Conservation (phyloP, 192 early-diverging fungal species). For the Rhizophagus prolifer region DNA sequence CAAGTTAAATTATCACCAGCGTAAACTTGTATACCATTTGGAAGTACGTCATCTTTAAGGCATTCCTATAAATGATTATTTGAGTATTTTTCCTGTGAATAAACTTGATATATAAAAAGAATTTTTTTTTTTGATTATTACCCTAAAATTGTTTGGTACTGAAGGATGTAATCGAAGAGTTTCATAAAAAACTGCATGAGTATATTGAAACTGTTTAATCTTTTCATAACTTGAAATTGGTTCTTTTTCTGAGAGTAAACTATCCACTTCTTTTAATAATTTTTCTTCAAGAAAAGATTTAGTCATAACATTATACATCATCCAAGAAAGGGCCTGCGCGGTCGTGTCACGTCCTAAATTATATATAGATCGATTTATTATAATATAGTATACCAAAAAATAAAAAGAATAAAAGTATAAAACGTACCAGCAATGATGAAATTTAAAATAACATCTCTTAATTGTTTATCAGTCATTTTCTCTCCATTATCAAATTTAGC, state of each 20-base stretch:
- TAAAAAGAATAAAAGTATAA: not conserved
- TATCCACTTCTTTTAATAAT: conserved; percentile 39
- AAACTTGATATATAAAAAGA: too few species aligned
- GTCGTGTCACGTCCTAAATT: conserved; percentile 57
- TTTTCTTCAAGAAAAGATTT: conserved; percentile 39
- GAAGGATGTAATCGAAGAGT: conserved; percentile 64
- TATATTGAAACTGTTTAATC: conserved; percentile 36
- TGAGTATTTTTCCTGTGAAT: not conserved
- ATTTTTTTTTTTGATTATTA: not conserved
- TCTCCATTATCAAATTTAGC: conserved; percentile 42
- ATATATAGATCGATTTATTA: conserved; percentile 21
- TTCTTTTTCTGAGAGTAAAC: not conserved
- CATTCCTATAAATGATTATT: conserved; percentile 30
- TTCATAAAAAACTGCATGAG: conserved; percentile 53
- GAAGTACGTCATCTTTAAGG: conserved; percentile 56
- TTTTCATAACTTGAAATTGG: conserved; percentile 29
- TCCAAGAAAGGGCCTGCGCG: conserved; percentile 55
- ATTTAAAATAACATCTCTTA: conserved; percentile 50
- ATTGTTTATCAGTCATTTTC: conserved; percentile 36
- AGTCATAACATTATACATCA: conserved; percentile 45
- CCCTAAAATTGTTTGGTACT: conserved; percentile 60
- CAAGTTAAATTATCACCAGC: conserved; percentile 52
- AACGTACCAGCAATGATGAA: conserved; percentile 32
- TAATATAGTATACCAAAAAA: not conserved
- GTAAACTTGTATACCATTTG: conserved; percentile 55